Evolutionary conservation across 2,329 filamentous ascomycete species (phyloP).

Genomic region (Ophiostoma perfectum): DNA sequence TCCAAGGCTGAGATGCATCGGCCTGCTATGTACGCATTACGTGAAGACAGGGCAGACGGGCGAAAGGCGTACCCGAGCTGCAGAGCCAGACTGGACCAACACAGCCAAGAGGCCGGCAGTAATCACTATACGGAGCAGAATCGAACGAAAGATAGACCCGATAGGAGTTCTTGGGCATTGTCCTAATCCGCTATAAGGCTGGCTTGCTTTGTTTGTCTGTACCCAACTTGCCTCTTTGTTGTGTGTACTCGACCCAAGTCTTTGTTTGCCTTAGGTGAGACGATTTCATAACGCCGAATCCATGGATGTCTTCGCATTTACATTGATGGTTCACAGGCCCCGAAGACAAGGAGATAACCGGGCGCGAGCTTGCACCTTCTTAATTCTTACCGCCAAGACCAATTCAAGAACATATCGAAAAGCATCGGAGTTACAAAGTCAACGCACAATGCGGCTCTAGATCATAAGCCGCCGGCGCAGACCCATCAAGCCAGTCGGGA

Average conservation of each 20-base stretch:
- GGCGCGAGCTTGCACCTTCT: not conserved
- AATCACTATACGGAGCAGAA: too few relatives aligned
- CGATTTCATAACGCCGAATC: too few relatives aligned
- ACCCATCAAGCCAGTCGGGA: not conserved
- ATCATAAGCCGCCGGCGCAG: not conserved
- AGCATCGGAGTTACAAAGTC: not conserved
- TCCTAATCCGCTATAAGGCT: not conserved
- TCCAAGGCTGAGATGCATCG: too few relatives aligned
- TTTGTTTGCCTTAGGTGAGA: too few relatives aligned
- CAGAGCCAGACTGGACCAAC: too few relatives aligned
- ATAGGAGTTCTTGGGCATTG: not conserved
- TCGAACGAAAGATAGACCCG: not conserved
- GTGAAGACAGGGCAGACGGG: too few relatives aligned
- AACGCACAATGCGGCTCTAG: not conserved
- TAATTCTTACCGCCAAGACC: not conserved
- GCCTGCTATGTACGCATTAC: too few relatives aligned
- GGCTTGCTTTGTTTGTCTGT: not conserved
- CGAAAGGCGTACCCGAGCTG: too few relatives aligned
- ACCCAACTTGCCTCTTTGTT: not conserved
- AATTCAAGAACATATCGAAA: not conserved
- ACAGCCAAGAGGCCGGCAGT: too few relatives aligned
- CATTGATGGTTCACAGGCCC: not conserved
- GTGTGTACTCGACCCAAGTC: too few relatives aligned
- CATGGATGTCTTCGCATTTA: not conserved
- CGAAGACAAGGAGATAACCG: not conserved